phyloP scores from a whole-genome alignment of 176 grass and related monocot species.

The Elymus sibiricus region DNA sequence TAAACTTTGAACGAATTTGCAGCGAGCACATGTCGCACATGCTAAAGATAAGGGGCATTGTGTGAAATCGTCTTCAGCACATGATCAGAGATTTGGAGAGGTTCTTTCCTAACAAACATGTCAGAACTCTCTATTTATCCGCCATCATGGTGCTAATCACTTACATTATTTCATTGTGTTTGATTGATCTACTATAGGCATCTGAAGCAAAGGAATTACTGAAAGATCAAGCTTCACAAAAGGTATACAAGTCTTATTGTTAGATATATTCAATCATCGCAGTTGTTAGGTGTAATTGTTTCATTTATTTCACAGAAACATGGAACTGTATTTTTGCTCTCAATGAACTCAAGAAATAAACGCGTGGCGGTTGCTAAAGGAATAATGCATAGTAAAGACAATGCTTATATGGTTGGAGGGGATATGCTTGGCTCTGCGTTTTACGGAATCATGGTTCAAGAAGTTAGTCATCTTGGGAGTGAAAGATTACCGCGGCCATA shows the following conservation, averaged over 20 bases:
- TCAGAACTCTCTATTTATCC: not conserved
- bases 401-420: no score
- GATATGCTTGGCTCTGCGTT: no score
- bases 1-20: not conserved
- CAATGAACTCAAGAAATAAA: not conserved
- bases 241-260: not conserved
- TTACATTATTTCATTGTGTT: no score
- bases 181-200: no score
- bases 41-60: not conserved
- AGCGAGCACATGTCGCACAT: not conserved
- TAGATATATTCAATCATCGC: not conserved
- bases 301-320: not conserved
- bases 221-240: no score
- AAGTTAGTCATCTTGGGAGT: no score
- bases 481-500: no score
- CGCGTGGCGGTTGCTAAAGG: not conserved
- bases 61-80: not conserved
- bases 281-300: not conserved
- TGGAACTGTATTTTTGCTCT: not conserved
- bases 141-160: not conserved
- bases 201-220: no score
- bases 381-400: not conserved
- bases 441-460: no score
- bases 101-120: not conserved
- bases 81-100: not conserved